phyloP scores from a whole-genome alignment of 202 grass and related monocot genomes.

The Panicum virgatum region DNA sequence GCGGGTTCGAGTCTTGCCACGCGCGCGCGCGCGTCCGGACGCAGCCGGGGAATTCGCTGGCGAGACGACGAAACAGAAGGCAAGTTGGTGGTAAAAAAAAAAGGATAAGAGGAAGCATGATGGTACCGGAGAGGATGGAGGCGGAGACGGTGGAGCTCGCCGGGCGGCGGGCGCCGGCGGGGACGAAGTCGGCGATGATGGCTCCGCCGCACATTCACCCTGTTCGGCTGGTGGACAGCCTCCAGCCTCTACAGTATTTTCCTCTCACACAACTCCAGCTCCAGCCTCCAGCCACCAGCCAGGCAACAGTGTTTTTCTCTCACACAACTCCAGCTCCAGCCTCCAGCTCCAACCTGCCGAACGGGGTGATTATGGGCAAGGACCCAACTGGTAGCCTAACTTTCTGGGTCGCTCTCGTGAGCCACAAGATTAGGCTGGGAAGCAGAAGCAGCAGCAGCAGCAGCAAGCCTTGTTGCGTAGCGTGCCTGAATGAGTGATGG shows the following conservation, averaged over 20 bases:
- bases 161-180: neutral
- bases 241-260: too few relatives aligned
- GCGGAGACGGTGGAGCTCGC: neutral
- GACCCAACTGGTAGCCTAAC: neutral
- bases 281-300: too few relatives aligned
- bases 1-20: too few relatives aligned
- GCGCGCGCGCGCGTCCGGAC: too few relatives aligned
- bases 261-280: too few relatives aligned
- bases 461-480: neutral
- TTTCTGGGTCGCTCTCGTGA: too few relatives aligned
- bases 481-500: neutral
- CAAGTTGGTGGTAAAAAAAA: neutral
- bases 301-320: too few relatives aligned
- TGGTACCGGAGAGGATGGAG: slow-evolving; percentile 20
- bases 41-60: neutral
- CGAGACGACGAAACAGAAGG: neutral
- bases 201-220: slow-evolving; percentile 70
- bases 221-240: too few relatives aligned
- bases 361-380: slow-evolving; percentile 37
- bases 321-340: too few relatives aligned
- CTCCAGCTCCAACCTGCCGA: too few relatives aligned
- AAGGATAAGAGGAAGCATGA: neutral
- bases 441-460: too few relatives aligned
- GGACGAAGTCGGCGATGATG: slow-evolving; percentile 51
- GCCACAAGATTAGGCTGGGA: neutral